These are phyloP conservation scores for Boletus coccyginus DNA, from an alignment of 768 basidiomycete genomes.

Conservation along the genomic window DNA sequence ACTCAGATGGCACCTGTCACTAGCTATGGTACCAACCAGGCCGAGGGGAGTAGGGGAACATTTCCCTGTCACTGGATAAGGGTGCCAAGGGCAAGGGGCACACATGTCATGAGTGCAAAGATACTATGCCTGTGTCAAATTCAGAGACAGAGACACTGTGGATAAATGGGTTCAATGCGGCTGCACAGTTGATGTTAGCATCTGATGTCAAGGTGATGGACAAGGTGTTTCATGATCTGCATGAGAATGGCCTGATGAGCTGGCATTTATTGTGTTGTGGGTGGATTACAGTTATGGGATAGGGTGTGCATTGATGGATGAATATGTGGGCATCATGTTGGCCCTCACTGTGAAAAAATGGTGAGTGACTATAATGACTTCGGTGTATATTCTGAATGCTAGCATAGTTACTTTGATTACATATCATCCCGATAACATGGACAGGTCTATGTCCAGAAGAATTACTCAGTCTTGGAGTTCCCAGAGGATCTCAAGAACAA, in stretches of 20 bases:
- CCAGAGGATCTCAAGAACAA: conserved; percentile 63
- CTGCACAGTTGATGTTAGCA: conserved; percentile 50
- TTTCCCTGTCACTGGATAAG: conserved; percentile 28
- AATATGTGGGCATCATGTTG: conserved; percentile 84
- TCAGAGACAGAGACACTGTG: conserved; percentile 29
- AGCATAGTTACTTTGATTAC: conserved; percentile 75
- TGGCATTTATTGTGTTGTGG: conserved; percentile 97
- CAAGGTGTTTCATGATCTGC: conserved; percentile 64
- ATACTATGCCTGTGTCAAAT: conserved; percentile 5
- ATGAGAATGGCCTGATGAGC: conserved; percentile 58
- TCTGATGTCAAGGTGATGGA: conserved; percentile 68
- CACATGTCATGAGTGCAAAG: conserved; percentile 22
- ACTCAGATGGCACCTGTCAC: conserved; percentile 79
- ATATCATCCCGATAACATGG: conserved; percentile 68
- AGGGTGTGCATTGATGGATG: conserved; percentile 86
- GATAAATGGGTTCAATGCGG: conserved; percentile 65
- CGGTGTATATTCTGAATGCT: background rate
- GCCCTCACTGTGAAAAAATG: conserved; percentile 52
- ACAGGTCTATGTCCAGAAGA: conserved; percentile 68
- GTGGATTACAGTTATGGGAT: conserved; percentile 99
- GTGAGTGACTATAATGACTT: conserved; percentile 43
- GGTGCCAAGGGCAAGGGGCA: conserved; percentile 26
- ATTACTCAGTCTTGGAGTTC: conserved; percentile 63
- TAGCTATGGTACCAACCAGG: conserved; percentile 27
- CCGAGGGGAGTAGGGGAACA: conserved; percentile 35